Base-by-base conservation (phyloP, 2,329 filamentous ascomycete species). In the Colletotrichum navitas region DNA sequence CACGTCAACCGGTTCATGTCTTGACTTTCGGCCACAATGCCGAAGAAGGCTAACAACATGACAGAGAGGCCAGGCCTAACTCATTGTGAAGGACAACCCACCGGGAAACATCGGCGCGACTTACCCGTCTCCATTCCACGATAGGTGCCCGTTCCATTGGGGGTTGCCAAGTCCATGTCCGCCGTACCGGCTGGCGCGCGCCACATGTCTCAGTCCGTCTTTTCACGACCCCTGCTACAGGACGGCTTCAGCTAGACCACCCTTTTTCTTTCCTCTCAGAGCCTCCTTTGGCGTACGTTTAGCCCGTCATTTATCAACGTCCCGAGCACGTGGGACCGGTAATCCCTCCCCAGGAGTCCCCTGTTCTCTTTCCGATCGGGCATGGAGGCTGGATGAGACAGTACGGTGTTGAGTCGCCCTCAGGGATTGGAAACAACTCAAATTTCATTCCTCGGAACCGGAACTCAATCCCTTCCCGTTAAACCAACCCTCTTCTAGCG, bases 341-440 rank as follows among this genome's bases (percentile, higher is more conserved):
- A 47, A 36, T 24, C 41, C 43, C 26, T 32, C 18, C 55, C 29
- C 41, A 11, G 39, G n/a, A 41, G 29, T 49, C 52, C 58, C 56
- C 63, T 68, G 65, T 16, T 59, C 54, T 41, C 43, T 26, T 47
- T 60, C 24, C 32, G 65, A 71, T 68, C 68, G 65, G 52, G 59
- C 63, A 60, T 66, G 65, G 45, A 71, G 58, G 65, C 47, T 66
- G 63, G 65, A 68, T 68, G 59, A 71, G 68, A 71, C 68, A 71
- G 32, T 32, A 54, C 21, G 21, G 65, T 64, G 68, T 60, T 71
- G 65, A 68, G 59, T 71, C 29, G 68, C 68, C 65, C 36, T 64
- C 68, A 63, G 54, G 68, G 68, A 64, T 71, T 68, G 45, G 34
- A n/a, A 68, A 63, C 65, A 68, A 64, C 68, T 68, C 68, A 68